Conservation (phyloP, 2,329 filamentous ascomycete genomes). For the Akanthomyces lecanii region DNA sequence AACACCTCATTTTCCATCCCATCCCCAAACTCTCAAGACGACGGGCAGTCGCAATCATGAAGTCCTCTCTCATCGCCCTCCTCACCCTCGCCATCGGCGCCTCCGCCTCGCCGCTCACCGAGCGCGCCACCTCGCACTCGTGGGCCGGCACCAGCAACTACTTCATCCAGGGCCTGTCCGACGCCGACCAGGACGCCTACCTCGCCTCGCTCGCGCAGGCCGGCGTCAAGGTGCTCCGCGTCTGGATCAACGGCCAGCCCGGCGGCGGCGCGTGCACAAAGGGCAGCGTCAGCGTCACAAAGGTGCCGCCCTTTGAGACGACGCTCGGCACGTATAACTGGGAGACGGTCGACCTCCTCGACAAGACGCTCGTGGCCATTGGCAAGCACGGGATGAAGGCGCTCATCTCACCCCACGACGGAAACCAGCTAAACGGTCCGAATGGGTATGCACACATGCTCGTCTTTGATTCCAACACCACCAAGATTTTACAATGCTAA, state of each 20-base stretch:
- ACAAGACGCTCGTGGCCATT: slow-evolving; percentile 17
- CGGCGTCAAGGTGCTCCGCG: slow-evolving; percentile 20
- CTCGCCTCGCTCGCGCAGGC: slow-evolving; percentile 18
- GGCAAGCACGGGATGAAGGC: slow-evolving; percentile 19
- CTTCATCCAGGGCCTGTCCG: slow-evolving; percentile 20
- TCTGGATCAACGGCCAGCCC: slow-evolving; percentile 20
- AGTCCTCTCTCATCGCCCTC: not conserved
- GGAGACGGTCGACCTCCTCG: slow-evolving; percentile 17
- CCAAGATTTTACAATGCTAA: not conserved
- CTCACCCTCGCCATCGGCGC: not conserved
- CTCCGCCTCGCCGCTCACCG: slow-evolving; percentile 1
- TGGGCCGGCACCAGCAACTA: slow-evolving; percentile 22
- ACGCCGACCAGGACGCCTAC: slow-evolving; percentile 20
- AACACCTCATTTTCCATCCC: not conserved
- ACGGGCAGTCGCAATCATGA: not conserved
- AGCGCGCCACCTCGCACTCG: slow-evolving; percentile 8
- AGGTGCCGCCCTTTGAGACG: slow-evolving; percentile 18
- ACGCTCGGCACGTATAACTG: slow-evolving; percentile 22
- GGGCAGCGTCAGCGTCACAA: slow-evolving; percentile 18
- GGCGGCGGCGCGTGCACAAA: slow-evolving; percentile 18
- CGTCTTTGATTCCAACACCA: not conserved
- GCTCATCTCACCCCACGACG: slow-evolving; percentile 21
- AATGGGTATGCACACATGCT: slow-evolving; percentile 13
- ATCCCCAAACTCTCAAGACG: not conserved
- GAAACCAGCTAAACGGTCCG: slow-evolving; percentile 18